Evolutionary conservation across 805 yeast species (phyloP), one percentile per base, ranked within the genome.

Genomic region (Saccharomycopsis sp.): DNA sequence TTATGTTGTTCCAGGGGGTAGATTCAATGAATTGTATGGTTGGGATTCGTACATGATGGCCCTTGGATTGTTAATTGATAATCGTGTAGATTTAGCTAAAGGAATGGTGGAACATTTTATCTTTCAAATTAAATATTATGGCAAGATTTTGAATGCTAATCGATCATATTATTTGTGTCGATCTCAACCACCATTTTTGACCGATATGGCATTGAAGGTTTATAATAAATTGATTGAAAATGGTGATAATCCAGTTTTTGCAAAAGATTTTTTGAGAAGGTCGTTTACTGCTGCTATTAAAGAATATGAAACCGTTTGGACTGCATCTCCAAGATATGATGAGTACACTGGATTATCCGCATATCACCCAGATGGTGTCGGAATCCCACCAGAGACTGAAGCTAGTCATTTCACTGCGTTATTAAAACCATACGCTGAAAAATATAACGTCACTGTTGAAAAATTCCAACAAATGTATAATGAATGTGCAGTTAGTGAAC

Each of bases 361-460:
- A 52, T 90, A 87, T 60, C 87, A 85, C 56, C 97, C 97, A 0
- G 82, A 76, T 43, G 97, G 97, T 17, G 51, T 74, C 22, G 97
- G 97, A n/a, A 77, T 90, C 34, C 97, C 98, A 4, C 97, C 97
- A 4, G 98, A 90, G 60, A 89, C 97, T 1, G 98, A 90, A 61
- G 70, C 88, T 0, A 78, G 86, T 1, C 98, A 93, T 66, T 90
- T 90, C 58, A 75, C 77, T 53, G 71, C 82, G 2, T 72, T 88
- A 9, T 66, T 90, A 53, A 57, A 63, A 41, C 88, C 90, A 2
- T 86, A 74, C 57, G 79, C 83, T 31, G 63, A 72, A 40, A 86
- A 85, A 59, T 66, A 85, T 58, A 62, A 70, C 2, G 57, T 79
- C 6, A 44, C 77, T 0, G 60, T 81, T 40, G 81, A 76, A 36